Conservation (phyloP, 2,329 filamentous ascomycete species). For the Scedosporium dehoogii region DNA sequence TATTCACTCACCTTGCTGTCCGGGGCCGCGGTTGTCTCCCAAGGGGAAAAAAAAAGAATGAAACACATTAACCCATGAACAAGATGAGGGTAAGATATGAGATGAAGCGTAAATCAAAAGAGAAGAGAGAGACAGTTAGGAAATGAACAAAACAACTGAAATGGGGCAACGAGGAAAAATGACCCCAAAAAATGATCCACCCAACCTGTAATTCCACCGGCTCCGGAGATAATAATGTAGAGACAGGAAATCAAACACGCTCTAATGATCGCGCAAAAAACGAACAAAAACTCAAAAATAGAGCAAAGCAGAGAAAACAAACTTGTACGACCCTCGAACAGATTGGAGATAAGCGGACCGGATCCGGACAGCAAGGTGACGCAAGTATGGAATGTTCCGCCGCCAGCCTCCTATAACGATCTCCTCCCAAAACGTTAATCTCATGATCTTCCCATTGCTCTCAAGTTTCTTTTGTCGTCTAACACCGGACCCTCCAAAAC, state of each 20-base stretch:
- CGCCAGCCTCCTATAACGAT: not conserved
- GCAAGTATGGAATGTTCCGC: not conserved
- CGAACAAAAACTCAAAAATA: not conserved
- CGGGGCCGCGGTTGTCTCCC: not conserved
- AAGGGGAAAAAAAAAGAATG: not conserved
- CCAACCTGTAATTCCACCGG: conserved; percentile 5
- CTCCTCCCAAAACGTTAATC: not conserved
- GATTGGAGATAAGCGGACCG: not conserved
- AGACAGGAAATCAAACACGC: not conserved
- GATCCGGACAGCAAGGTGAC: conserved; percentile 4
- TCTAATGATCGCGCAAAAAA: not conserved
- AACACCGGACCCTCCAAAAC: not conserved
- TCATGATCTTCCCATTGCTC: not conserved
- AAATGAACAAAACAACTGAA: not conserved
- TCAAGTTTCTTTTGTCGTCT: not conserved
- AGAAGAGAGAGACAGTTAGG: not conserved
- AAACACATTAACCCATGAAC: not conserved
- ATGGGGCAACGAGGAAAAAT: not conserved
- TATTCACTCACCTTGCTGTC: conserved; percentile 5
- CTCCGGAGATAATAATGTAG: not conserved
- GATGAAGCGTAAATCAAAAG: not conserved
- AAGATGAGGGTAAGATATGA: not conserved
- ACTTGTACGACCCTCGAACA: not conserved
- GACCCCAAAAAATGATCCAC: not conserved
- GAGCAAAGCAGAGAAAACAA: not conserved